Evolutionary conservation across 768 basidiomycete species (phyloP).

Genomic region (Infundibulicybe gibba): DNA sequence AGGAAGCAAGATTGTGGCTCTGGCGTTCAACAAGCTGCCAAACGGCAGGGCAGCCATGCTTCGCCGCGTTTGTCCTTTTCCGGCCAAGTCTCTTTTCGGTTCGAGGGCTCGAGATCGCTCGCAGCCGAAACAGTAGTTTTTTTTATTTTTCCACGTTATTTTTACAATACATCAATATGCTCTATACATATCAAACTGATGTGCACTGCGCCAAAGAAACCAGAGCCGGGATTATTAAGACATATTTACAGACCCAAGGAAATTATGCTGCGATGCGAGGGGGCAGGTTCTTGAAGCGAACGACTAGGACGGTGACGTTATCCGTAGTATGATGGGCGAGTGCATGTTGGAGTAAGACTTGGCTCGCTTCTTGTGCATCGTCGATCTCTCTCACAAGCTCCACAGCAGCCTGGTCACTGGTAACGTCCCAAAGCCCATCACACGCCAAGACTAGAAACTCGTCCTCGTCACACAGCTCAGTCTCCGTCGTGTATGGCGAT

Average conservation of each 20-base stretch:
- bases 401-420: constrained; percentile 86
- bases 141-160: too few species aligned
- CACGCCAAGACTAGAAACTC: constrained; percentile 96
- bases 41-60: too few species aligned
- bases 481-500: constrained; percentile 98
- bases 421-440: constrained; percentile 98
- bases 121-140: too few species aligned
- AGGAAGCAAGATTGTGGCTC: too few species aligned
- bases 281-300: constrained; percentile 65
- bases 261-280: constrained; percentile 13
- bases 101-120: too few species aligned
- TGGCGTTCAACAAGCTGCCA: too few species aligned
- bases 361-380: constrained; percentile 83
- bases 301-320: constrained; percentile 89
- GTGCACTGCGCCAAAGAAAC: too few species aligned
- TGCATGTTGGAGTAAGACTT: constrained; percentile 76
- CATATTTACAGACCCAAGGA: neutral
- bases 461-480: constrained; percentile 84
- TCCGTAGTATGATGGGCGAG: constrained; percentile 88
- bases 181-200: too few species aligned
- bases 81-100: too few species aligned
- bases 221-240: too few species aligned
- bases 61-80: too few species aligned
- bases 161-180: too few species aligned
- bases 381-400: constrained; percentile 70